phyloP scores from a whole-genome alignment of 768 basidiomycete genomes.

The Pisolithus marmoratus region DNA sequence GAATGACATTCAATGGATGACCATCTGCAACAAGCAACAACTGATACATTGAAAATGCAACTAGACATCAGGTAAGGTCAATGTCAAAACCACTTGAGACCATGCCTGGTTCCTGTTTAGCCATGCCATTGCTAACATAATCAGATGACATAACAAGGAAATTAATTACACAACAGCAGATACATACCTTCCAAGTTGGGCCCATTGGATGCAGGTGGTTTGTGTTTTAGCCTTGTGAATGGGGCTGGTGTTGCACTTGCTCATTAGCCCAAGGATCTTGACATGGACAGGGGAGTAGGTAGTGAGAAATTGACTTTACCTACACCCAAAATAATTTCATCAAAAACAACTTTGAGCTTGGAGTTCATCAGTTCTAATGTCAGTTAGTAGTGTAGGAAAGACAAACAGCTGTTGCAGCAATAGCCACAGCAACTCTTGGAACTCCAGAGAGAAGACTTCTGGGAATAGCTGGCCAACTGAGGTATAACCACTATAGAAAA shows the following conservation, averaged over 20 bases:
- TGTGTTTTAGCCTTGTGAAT: conserved; percentile 2
- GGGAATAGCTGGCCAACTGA: not conserved
- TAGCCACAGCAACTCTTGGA: not conserved
- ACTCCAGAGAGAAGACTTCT: conserved; percentile 4
- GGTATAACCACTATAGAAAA: not conserved
- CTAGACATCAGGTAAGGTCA: not conserved
- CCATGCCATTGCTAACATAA: not conserved
- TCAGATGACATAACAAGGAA: not conserved
- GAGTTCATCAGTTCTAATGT: not conserved
- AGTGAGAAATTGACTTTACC: conserved; percentile 4
- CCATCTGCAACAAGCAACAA: too few relatives aligned
- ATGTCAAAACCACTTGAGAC: not conserved
- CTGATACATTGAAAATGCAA: too few relatives aligned
- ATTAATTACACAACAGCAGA: not conserved
- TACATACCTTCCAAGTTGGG: not conserved
- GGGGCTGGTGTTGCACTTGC: conserved; percentile 1
- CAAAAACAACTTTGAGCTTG: conserved; percentile 3
- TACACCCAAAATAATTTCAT: not conserved
- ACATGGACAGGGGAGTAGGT: not conserved
- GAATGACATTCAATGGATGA: too few relatives aligned
- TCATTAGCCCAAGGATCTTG: conserved; percentile 1
- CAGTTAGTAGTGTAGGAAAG: not conserved
- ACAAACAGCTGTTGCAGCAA: conserved; percentile 1
- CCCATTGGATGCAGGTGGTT: not conserved
- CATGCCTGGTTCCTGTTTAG: not conserved